Percentiles rank a stretch among this genome's conserved stretches.
phyloP scores from a whole-genome alignment of 192 early-diverging fungal genomes.

The Entrophospora sp. region DNA sequence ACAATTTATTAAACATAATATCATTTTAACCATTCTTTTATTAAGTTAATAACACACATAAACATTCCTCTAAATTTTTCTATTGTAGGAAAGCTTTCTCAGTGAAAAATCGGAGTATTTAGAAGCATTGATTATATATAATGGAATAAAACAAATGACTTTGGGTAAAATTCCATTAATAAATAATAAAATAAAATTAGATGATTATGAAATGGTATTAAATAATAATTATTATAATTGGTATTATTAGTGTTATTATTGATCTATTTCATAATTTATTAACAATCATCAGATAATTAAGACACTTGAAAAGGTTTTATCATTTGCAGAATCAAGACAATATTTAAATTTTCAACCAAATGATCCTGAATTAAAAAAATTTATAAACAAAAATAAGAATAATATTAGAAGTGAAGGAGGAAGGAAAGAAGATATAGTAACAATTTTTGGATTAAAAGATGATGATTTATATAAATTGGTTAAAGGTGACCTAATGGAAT shows the following conservation, averaged over 20 bases:
- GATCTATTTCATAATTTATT: not conserved
- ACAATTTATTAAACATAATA: not conserved
- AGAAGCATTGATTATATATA: conserved; percentile 5
- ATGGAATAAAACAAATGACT: not conserved
- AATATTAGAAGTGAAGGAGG: not conserved
- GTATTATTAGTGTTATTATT: not conserved
- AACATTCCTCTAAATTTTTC: not conserved
- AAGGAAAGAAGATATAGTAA: not conserved
- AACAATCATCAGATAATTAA: not conserved
- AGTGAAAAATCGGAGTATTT: not conserved
- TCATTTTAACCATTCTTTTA: not conserved
- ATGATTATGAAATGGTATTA: not conserved
- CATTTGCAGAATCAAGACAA: conserved; percentile 11
- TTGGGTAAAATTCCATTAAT: not conserved
- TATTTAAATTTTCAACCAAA: conserved; percentile 2
- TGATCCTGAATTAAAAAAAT: not conserved
- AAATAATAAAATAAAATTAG: not conserved
- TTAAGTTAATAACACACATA: not conserved
- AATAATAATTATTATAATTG: not conserved
- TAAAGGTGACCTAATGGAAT: not conserved
- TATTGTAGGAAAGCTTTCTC: not conserved
- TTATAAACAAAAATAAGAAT: not conserved
- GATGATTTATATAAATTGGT: not conserved
- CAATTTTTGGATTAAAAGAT: conserved; percentile 1
- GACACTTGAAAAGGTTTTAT: not conserved